Evolutionary conservation across 1,284 basidiomycete genomes (phyloP), one percentile per base, ranked within the genome.

Genomic region (Cystobasidium sp.): DNA sequence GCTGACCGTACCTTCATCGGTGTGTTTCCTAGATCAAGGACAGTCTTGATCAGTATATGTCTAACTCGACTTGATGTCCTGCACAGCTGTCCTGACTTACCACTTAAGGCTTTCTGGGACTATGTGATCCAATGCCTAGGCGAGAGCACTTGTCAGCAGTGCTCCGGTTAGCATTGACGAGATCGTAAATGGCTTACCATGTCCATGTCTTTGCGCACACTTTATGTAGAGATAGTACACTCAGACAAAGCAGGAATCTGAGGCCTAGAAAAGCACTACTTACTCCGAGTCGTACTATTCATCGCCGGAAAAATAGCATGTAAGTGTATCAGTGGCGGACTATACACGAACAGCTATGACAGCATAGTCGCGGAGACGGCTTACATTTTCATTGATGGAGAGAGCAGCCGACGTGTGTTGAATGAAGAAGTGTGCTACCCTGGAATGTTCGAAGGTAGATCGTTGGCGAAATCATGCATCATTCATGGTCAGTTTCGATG

Each of bases 361-460:
- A 41, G 20, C 20, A 44, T 20, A 22, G 53, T 20, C 22, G 31
- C 2, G 31, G 31, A 31, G 31, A 31, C 31, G 31, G 31, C 68
- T 20, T 20, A 71, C 69, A 76, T 83, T 83, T 65, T 83, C 82
- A 77, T 83, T 82, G 31, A 83, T 65, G 6, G 77, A 79, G 5
- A 83, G 75, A 4, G 81, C 81, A 1, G 82, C 82, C 14, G 78
- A 79, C 1, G 82, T 83, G 72, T 83, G 82, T 76, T 82, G 80
- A 43, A 83, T 82, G 78, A 82, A 82, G 55, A 82, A 78, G 52
- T 78, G 80, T 16, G 70, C 70, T 39, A 73, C 31, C 0, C 66
- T 59, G 44, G 31, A 56, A 44, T 10, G 8, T 47, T 46, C 43
- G 41, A 66, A n/a, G 9, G 41, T 66, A 53, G 3, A 10, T 16